Evolutionary conservation across 139 green algal species (phyloP), one percentile per base, ranked within the genome.

Genomic region (Chlorella sp.): DNA sequence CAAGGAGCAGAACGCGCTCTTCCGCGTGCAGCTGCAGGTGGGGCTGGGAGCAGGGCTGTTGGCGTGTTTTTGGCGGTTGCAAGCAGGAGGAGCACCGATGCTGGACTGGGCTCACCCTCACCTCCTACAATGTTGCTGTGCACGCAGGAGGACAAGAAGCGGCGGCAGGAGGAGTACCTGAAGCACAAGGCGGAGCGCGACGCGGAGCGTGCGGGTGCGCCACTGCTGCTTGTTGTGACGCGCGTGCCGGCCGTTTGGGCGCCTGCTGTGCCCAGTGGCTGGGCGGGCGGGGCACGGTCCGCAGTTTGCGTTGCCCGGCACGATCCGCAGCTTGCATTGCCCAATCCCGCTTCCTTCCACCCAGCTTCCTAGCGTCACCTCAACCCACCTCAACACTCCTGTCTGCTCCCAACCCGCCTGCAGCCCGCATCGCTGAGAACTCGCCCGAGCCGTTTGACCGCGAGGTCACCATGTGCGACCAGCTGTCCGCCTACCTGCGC

Each of bases 401-500:
- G 40, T 34, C 44, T 30, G 6, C 43, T 17, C 44, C 46, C 48
- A 7, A 16, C 9, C n/a, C 24, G 19, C 6, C 40, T 44, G 77
- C 81, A 80, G 81, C 70, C 14, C 69, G 78, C 43, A 34, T 68
- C 3, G 82, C 78, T 26, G 87, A 90, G 51, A 73, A 86, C 67
- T 44, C 58, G 56, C 83, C 83, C 40, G 87, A 90, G 78, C 87
- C 87, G 32, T 90, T 84, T 81, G 70, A 86, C 67, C 67, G 83
- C 54, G 83, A 90, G 68, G 43, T 90, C 24, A 88, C 76, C 36
- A 82, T 86, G 51, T 88, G 83, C 78, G 87, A 90, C 24, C 87
- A 90, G 76, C 82, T 90, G 68, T 28, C 73, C 19, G 20, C 41
- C 38, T 90, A 90, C 76, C 58, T 90, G 67, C 11, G 17, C 56